Base-by-base conservation (phyloP, 768 basidiomycete species). In the Rubroboletus pulcherrimus region DNA sequence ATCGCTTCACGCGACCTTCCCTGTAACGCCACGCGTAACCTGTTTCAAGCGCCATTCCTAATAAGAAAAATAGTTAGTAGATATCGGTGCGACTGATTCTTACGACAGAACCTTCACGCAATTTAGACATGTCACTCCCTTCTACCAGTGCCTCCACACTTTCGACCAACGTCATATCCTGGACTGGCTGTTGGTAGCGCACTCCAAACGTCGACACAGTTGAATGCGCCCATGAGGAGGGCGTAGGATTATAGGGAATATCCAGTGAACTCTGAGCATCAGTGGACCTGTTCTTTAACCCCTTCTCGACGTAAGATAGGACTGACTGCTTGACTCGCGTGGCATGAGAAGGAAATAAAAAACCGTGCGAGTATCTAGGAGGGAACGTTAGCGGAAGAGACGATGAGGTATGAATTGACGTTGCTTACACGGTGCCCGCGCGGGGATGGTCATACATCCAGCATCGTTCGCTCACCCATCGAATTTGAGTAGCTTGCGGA, bases 371-470 rank as follows among this genome's bases (percentile, higher is more conserved):
- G 68, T 98, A 96, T 11, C 91, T 93, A n/a, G 17, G 53, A 64
- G 11, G n/a, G 7, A 10, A 5, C 17, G 26, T 59, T 21, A 56
- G 48, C 46, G 53, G 7, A 41, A 51, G 53, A 45, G 61, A 46
- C 24, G 24, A 37, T 33, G 34, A 57, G 24, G 35, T 19, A 37
- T 30, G 19, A 29, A 39, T 53, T 51, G 35, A 34, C 35, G 44
- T 30, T 49, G 78, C 90, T 66, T 77, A 94, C 85, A 96, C 94
- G 19, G 95, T 97, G 46, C 91, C 89, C 15, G 91, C 85, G 47
- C 93, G 87, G 2, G 96, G 96, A 73, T 98, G 96, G 68, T 99
- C 95, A 72, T 99, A 98, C 61, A 99, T 92, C 91, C 93, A 96
- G 72, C 96, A 98, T 29, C 87, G 83, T 67, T 99, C 95, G 62